These are phyloP conservation scores for Diaporthe capsici DNA, from an alignment of 2,329 filamentous ascomycete genomes.

Conservation along the genomic window DNA sequence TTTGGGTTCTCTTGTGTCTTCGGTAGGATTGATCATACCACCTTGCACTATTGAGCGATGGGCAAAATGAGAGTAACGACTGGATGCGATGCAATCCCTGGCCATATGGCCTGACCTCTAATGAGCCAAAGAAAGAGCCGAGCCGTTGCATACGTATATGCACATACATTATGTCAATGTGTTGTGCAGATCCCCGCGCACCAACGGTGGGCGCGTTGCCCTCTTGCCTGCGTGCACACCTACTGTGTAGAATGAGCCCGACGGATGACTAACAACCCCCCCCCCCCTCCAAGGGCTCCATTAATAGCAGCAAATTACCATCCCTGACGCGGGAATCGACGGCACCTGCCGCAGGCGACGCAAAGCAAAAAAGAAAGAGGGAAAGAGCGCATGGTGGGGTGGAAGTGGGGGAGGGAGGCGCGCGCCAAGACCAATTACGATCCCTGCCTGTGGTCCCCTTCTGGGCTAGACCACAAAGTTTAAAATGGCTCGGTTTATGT, in stretches of 20 bases:
- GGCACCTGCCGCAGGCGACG: constrained; percentile 23
- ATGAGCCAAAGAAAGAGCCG: constrained; percentile 1
- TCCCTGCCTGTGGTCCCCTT: background rate
- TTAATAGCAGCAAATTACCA: constrained; percentile 23
- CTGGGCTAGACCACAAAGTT: constrained; percentile 20
- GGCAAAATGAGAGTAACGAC: constrained; percentile 4
- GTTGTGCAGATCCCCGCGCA: background rate
- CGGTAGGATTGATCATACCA: constrained; percentile 1
- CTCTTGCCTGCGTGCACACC: background rate
- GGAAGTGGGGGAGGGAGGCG: background rate
- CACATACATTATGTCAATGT: background rate
- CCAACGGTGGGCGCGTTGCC: constrained; percentile 5
- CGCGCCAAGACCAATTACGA: constrained; percentile 20
- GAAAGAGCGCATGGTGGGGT: constrained; percentile 12
- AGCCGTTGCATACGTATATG: background rate
- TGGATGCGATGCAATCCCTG: background rate
- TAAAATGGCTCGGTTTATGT: constrained; percentile 22
- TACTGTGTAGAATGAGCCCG: background rate
- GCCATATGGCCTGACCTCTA: background rate
- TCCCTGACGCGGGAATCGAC: constrained; percentile 27
- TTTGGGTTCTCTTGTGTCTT: background rate
- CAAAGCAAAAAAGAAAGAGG: constrained; percentile 4
- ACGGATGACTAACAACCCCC: background rate
- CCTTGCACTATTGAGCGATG: background rate
- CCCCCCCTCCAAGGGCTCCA: background rate